A percentile compares a stretch with the other conserved stretches of the same genome.
Conservation (phyloP, 148 eudicot genomes). For the Chenopodium quinoa region DNA sequence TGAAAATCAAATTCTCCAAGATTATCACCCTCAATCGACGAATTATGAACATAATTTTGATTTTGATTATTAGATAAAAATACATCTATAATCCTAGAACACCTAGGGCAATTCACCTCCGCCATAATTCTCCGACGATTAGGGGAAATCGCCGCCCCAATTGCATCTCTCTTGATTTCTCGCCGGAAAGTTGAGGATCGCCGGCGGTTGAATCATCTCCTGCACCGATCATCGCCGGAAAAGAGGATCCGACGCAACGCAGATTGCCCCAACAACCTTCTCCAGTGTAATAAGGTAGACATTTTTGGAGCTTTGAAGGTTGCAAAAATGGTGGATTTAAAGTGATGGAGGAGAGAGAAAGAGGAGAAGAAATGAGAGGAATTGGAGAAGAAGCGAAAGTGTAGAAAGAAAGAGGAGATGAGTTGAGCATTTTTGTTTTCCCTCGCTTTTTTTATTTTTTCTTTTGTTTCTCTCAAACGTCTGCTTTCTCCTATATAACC, state of each 20-base stretch:
- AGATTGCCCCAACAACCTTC: neutral
- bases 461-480: neutral
- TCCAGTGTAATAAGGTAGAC: slow-evolving; percentile 10
- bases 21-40: neutral
- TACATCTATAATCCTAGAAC: slow-evolving; percentile 63
- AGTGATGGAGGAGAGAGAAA: neutral
- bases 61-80: slow-evolving; percentile 34
- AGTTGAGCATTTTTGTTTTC: neutral
- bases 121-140: slow-evolving; percentile 40
- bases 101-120: slow-evolving; percentile 77
- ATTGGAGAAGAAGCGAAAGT: slow-evolving; percentile 22
- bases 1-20: slow-evolving; percentile 15
- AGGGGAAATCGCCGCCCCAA: slow-evolving; percentile 12
- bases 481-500: slow-evolving; percentile 4
- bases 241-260: neutral
- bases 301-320: neutral
- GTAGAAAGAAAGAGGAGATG: neutral
- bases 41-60: slow-evolving; percentile 3
- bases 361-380: neutral
- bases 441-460: neutral
- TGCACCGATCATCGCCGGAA: neutral
- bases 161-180: slow-evolving; percentile 19
- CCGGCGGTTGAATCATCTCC: neutral
- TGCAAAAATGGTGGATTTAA: neutral
- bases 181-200: neutral